Evolutionary conservation across 768 basidiomycete genomes (phyloP).

Genomic region (Naematelia aurantialba): DNA sequence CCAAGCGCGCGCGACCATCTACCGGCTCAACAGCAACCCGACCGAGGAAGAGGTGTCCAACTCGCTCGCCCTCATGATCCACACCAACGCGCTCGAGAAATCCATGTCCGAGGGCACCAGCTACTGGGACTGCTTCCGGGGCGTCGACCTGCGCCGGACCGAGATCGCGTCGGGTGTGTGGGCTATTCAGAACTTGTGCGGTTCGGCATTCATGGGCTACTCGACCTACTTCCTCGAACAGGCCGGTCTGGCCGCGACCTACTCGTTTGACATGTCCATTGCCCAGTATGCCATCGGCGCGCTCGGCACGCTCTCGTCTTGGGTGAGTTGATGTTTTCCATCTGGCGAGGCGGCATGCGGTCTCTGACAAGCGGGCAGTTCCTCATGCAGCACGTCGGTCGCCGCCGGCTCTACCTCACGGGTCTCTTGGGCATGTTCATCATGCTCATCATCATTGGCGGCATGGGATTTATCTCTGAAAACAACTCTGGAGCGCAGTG

Average conservation of each 20-base stretch:
- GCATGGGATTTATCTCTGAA: conserved; percentile 36
- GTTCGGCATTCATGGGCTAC: conserved; percentile 29
- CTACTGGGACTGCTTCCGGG: conserved; percentile 51
- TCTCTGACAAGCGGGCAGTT: conserved; percentile 4
- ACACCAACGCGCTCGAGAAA: conserved; percentile 51
- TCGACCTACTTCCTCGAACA: conserved; percentile 41
- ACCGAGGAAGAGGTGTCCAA: conserved; percentile 40
- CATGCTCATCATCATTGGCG: conserved; percentile 49
- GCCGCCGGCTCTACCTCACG: conserved; percentile 49
- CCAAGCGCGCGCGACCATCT: conserved; percentile 18
- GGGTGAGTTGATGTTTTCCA: conserved; percentile 22
- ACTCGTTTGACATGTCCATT: conserved; percentile 32
- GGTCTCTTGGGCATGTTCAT: conserved; percentile 44
- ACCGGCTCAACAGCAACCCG: conserved; percentile 21
- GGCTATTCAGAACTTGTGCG: conserved; percentile 41
- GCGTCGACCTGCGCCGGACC: conserved; percentile 48
- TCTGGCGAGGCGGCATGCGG: background rate
- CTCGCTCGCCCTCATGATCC: conserved; percentile 46
- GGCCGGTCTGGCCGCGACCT: conserved; percentile 31
- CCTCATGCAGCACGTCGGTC: conserved; percentile 45
- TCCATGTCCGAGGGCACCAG: conserved; percentile 37
- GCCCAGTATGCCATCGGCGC: conserved; percentile 39
- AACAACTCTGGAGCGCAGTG: conserved; percentile 23
- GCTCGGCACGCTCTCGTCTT: conserved; percentile 31
- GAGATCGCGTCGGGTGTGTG: conserved; percentile 54